Percentiles rank a stretch among this genome's conserved stretches.
Evolutionary conservation across 2,329 filamentous ascomycete genomes (phyloP).

Genomic region (Boeremia lycopersici): DNA sequence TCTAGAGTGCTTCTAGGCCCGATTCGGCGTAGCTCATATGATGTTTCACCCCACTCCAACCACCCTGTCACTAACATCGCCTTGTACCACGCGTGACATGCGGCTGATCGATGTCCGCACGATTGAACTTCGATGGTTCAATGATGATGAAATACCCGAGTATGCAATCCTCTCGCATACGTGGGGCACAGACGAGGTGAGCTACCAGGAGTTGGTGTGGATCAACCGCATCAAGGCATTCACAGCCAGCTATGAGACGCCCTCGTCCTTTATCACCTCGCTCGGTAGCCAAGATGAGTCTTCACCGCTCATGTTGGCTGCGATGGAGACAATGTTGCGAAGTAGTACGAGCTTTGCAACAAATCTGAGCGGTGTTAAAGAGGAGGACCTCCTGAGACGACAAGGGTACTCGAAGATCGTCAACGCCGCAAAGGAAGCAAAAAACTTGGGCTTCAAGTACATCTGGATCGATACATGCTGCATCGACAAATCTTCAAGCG

Average conservation of each 20-base stretch:
- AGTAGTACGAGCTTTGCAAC: conserved; percentile 14
- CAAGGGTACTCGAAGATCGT: conserved; percentile 25
- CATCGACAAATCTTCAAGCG: conserved; percentile 29
- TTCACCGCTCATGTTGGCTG: conserved; percentile 14
- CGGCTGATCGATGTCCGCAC: conserved; percentile 35
- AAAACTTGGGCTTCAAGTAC: conserved; percentile 15
- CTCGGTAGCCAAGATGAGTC: conserved; percentile 5
- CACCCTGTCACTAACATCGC: not conserved
- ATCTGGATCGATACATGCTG: conserved; percentile 35
- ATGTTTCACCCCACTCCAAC: not conserved
- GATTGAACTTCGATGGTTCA: conserved; percentile 29
- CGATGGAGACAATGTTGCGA: conserved; percentile 22
- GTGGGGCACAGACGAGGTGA: conserved; percentile 28
- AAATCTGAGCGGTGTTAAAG: conserved; percentile 10
- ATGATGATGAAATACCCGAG: conserved; percentile 24
- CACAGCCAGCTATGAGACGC: conserved; percentile 7
- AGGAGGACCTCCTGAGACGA: conserved; percentile 20
- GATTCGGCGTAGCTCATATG: not conserved
- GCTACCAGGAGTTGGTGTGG: conserved; percentile 22
- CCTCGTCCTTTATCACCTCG: conserved; percentile 4
- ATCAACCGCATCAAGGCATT: conserved; percentile 21
- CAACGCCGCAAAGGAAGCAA: conserved; percentile 16
- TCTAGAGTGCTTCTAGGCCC: not conserved
- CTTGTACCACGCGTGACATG: conserved; percentile 23
- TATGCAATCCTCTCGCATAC: conserved; percentile 33